Evolutionary conservation across 345 rosid genomes (phyloP).

Genomic region (Acer yangbiense): DNA sequence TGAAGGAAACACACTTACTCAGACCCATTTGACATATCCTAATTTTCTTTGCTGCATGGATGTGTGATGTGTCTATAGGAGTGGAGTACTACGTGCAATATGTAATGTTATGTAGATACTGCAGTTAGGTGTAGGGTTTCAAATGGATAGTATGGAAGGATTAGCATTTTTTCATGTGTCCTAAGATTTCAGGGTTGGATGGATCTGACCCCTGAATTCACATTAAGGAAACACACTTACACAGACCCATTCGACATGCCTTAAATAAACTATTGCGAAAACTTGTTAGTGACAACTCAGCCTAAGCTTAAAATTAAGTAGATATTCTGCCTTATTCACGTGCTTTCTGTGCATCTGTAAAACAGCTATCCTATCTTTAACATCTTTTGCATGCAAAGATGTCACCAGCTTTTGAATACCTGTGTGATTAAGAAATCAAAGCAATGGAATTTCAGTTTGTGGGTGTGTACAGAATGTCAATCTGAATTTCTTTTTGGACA

Average conservation of each 20-base stretch:
- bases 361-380: background rate
- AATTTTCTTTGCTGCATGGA: background rate
- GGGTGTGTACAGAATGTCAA: background rate
- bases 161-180: background rate
- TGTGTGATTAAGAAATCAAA: background rate
- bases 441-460: background rate
- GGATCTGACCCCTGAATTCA: constrained; percentile 1
- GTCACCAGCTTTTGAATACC: background rate
- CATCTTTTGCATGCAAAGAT: background rate
- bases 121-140: background rate
- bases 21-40: too few species aligned
- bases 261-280: background rate
- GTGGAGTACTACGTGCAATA: background rate
- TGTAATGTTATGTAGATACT: background rate
- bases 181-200: background rate
- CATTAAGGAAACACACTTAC: background rate
- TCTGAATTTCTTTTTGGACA: constrained; percentile 15
- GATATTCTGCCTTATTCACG: background rate
- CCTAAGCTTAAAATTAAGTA: background rate
- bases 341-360: background rate
- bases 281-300: background rate
- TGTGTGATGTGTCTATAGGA: background rate
- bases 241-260: background rate
- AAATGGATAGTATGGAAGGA: background rate
- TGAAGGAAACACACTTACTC: background rate